A percentile compares a stretch with the other conserved stretches of the same genome.
These are phyloP conservation scores for Prinsepia uniflora DNA, from an alignment of 306 rosid genomes.

Conservation along the genomic window DNA sequence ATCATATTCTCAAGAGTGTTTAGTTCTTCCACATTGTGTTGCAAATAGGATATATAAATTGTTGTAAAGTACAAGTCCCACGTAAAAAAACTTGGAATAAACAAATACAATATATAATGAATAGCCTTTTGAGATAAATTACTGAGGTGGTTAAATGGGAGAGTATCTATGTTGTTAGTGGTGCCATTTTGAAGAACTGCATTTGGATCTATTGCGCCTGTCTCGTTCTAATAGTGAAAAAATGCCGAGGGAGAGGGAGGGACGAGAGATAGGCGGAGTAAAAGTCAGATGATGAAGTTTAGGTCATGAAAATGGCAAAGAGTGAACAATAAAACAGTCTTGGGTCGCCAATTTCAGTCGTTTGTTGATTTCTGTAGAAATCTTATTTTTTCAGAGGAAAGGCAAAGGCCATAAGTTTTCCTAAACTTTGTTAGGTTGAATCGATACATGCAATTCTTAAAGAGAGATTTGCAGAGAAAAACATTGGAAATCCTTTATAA, in stretches of 20 bases:
- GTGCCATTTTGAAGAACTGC: no score
- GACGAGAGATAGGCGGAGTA: no score
- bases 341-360: neutral
- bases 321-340: neutral
- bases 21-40: neutral
- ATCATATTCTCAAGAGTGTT: neutral
- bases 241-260: no score
- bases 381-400: neutral
- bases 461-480: constrained; percentile 8
- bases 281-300: no score
- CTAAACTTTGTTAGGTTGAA: neutral
- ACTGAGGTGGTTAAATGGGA: no score
- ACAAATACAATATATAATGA: no score
- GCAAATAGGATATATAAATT: neutral
- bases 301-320: neutral
- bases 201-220: no score
- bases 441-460: neutral
- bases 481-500: neutral
- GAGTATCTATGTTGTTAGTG: no score
- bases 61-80: no score
- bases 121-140: no score
- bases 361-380: neutral
- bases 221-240: no score
- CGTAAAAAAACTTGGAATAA: no score
- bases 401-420: neutral